Evolutionary conservation across 441 rosid genomes (phyloP).

Genomic region (Gossypium trilobum): DNA sequence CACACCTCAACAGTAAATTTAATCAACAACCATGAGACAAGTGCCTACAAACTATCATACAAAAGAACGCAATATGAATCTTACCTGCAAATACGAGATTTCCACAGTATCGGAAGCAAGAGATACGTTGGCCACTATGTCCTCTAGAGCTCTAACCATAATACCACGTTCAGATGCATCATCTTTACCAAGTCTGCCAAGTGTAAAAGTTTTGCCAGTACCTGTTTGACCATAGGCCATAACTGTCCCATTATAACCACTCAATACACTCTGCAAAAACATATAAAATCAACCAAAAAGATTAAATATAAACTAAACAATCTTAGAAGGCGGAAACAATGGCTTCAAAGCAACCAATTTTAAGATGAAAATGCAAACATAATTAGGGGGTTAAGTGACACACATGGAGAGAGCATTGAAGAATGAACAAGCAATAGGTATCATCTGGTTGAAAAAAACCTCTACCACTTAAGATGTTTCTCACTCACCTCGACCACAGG

Average conservation of each 20-base stretch:
- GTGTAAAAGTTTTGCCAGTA: constrained; percentile 81
- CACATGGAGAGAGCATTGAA: background rate
- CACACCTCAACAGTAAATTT: background rate
- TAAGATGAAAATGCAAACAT: background rate
- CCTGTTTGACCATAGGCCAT: constrained; percentile 98
- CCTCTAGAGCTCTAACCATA: constrained; percentile 83
- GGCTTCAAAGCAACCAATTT: background rate
- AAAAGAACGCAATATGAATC: constrained; percentile 1
- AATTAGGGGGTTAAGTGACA: background rate
- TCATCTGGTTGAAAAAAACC: background rate
- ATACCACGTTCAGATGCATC: constrained; percentile 84
- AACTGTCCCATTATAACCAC: constrained; percentile 84
- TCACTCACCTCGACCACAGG: constrained; percentile 78
- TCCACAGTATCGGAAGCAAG: constrained; percentile 50
- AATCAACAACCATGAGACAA: background rate
- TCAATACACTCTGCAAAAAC: constrained; percentile 66
- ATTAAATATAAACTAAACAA: constrained; percentile 9
- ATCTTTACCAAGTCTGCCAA: constrained; percentile 67
- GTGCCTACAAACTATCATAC: background rate
- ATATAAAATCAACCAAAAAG: background rate
- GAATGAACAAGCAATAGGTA: background rate
- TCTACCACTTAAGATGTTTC: background rate
- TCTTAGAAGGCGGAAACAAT: background rate
- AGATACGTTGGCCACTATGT: constrained; percentile 40
- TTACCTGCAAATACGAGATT: constrained; percentile 82